Evolutionary conservation across 352 stramenopile genomes (phyloP).

Genomic region (Phytopythium chamaehyphon): DNA sequence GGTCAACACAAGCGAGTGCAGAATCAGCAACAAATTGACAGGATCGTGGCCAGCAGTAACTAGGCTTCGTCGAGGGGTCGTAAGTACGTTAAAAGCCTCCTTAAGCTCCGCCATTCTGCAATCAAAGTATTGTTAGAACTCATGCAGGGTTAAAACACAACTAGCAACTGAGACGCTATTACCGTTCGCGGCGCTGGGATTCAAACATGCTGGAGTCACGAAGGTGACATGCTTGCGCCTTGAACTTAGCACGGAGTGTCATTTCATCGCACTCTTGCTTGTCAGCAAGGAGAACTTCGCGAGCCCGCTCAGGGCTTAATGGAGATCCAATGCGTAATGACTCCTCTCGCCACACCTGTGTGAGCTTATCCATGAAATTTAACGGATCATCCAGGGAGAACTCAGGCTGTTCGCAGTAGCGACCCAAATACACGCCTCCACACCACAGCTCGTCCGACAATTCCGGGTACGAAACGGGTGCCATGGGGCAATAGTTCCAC

Average conservation of each 20-base stretch:
- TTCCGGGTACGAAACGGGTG: conserved; percentile 85
- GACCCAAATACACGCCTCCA: conserved; percentile 90
- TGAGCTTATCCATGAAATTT: conserved; percentile 81
- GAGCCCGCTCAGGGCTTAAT: conserved; percentile 36
- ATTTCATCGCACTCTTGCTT: conserved; percentile 16
- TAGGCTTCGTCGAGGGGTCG: conserved; percentile 56
- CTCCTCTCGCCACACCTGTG: conserved; percentile 81
- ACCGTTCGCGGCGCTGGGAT: conserved; percentile 41
- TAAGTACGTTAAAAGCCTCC: conserved; percentile 68
- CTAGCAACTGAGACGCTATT: conserved; percentile 1
- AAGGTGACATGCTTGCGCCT: conserved; percentile 40
- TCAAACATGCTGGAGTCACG: conserved; percentile 18
- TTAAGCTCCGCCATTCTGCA: conserved; percentile 36
- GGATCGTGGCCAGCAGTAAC: conserved; percentile 69
- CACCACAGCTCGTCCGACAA: conserved; percentile 92
- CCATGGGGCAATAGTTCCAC: conserved; percentile 93
- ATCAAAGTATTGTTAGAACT: conserved; percentile 5
- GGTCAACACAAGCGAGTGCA: conserved; percentile 61
- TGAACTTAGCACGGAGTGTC: conserved; percentile 51
- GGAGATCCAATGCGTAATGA: conserved; percentile 19
- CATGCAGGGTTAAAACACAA: background rate
- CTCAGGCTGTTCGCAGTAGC: conserved; percentile 86
- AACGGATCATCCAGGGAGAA: conserved; percentile 85
- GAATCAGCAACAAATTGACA: conserved; percentile 59
- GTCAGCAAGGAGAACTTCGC: conserved; percentile 26